These are phyloP conservation scores for Aegilops umbellulata DNA, from an alignment of 176 grass and related monocot species.

Conservation along the genomic window DNA sequence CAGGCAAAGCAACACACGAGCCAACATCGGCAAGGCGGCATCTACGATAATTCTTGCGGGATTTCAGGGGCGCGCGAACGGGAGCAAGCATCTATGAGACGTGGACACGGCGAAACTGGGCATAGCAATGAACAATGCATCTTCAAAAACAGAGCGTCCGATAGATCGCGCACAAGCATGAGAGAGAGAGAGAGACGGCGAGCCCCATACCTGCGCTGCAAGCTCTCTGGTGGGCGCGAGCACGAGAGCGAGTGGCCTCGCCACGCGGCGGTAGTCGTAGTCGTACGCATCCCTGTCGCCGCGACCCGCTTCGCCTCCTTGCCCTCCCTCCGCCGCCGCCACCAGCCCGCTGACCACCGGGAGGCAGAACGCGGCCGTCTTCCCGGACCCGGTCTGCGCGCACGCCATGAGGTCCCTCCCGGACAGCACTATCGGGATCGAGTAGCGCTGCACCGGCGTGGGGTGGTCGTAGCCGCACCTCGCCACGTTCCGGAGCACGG, in stretches of 20 bases:
- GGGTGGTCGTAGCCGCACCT: slow-evolving; percentile 56
- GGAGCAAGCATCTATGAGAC: neutral
- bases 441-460: slow-evolving; percentile 81
- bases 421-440: slow-evolving; percentile 54
- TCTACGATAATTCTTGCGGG: neutral
- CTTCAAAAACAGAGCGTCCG: neutral
- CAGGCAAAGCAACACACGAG: neutral
- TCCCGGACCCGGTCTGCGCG: slow-evolving; percentile 86
- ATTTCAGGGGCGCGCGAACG: neutral
- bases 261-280: slow-evolving; percentile 7
- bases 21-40: too few species aligned
- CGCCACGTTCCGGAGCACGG: slow-evolving; percentile 56
- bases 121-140: neutral
- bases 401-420: slow-evolving; percentile 82
- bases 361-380: slow-evolving; percentile 89
- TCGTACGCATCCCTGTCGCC: neutral
- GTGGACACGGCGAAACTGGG: neutral
- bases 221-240: slow-evolving; percentile 82
- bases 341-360: slow-evolving; percentile 49
- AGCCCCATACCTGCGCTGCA: slow-evolving; percentile 47
- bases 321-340: neutral
- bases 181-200: neutral
- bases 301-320: neutral
- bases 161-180: neutral
- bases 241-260: slow-evolving; percentile 55